phyloP scores from a whole-genome alignment of 345 rosid genomes.

The Leavenworthia alabamica region DNA sequence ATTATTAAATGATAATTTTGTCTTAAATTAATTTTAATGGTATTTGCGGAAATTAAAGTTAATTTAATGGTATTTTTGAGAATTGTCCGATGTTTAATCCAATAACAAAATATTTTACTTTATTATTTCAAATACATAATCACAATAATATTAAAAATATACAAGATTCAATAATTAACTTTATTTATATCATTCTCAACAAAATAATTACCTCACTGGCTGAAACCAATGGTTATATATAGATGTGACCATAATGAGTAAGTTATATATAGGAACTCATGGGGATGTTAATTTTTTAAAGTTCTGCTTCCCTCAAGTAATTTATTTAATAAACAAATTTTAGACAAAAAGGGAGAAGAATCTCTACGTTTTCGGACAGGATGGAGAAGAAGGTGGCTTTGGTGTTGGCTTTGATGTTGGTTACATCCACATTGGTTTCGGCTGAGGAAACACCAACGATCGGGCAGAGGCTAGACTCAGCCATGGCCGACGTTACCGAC shows the following conservation, averaged over 20 bases:
- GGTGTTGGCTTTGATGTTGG: slow-evolving; percentile 26
- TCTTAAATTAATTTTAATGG: no score
- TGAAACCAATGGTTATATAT: slow-evolving; percentile 17
- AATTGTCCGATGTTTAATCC: no score
- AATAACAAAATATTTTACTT: no score
- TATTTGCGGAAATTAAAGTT: no score
- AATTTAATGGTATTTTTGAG: no score
- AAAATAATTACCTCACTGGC: not conserved
- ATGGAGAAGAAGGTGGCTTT: slow-evolving; percentile 30
- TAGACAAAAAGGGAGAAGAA: not conserved
- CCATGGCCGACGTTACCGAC: not conserved
- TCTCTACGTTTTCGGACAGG: not conserved
- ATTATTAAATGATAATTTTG: no score
- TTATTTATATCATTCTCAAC: not conserved
- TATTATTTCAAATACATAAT: no score
- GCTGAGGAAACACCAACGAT: slow-evolving; percentile 29
- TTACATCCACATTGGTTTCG: slow-evolving; percentile 1
- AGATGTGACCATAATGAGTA: slow-evolving; percentile 6
- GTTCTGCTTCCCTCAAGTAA: not conserved
- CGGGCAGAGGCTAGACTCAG: slow-evolving; percentile 24
- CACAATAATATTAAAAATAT: no score
- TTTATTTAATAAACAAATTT: not conserved
- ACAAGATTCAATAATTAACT: no score
- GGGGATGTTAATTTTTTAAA: not conserved
- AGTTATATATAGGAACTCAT: slow-evolving; percentile 18